Base-by-base conservation (phyloP, 805 yeast species). In the Pichia cabralensis region DNA sequence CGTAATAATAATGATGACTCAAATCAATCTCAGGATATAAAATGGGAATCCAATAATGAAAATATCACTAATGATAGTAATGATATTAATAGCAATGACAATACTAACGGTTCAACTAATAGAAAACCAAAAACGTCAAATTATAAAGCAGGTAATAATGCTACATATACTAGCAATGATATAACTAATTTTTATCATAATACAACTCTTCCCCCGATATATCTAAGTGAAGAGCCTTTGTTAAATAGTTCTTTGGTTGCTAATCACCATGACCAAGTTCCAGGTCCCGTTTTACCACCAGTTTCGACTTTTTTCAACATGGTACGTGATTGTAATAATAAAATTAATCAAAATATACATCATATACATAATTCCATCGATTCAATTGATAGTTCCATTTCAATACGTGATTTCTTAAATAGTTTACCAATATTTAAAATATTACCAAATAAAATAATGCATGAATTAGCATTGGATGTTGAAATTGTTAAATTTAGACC, bases 401-500 rank as follows among this genome's bases (percentile, higher is more conserved):
- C 60, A 6, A 65, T 75, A 6, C 69, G 80, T 39, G 76, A 70
- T 30, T 73, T 76, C 44, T 55, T 79, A 43, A 66, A 69, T 42
- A 65, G 67, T 34, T 53, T 78, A 29, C 77, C 82, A 3, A 60
- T 79, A 34, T 79, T 80, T 52, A 60, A 69, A 15, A 56, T 69
- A 9, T 56, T 79, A 21, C 80, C 85, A 0, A 55, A 69, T 3
- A 62, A 71, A 28, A 69, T 75, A 20, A 65, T 79, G 24, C 86
- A 80, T 48, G 70, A 70, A 39, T 54, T 80, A 16, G 85, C 83
- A 0, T 56, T 78, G 31, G 67, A 71, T 17, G 80, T 73, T 13
- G 84, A 77, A 43, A 72, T 81, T 12, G 47, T 58, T 34, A 55
- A 63, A 39, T 68, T 55, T 44, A 62, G 64, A 16, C 71, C 83